A percentile compares a stretch with the other conserved stretches of the same genome.
Conservation (phyloP, 2,329 filamentous ascomycete genomes). For the Byssoonygena ceratinophila region DNA sequence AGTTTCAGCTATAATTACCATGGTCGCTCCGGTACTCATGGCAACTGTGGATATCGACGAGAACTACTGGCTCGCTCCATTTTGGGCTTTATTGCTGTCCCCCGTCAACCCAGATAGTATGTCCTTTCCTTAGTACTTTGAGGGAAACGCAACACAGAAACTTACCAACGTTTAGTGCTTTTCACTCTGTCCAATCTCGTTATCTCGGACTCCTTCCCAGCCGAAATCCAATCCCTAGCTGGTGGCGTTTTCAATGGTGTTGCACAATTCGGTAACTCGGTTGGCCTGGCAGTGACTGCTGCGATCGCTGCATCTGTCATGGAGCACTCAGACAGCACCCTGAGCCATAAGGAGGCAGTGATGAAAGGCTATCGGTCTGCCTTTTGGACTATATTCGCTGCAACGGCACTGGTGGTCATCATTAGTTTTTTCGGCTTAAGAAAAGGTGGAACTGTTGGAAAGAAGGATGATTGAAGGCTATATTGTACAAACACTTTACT, state of each 20-base stretch:
- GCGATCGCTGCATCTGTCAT: conserved; percentile 30
- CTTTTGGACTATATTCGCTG: conserved; percentile 17
- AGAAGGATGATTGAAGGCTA: conserved; percentile 13
- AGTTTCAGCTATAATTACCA: conserved; percentile 14
- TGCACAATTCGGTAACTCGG: conserved; percentile 45
- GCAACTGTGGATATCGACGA: conserved; percentile 12
- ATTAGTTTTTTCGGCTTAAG: conserved; percentile 15
- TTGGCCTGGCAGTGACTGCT: conserved; percentile 44
- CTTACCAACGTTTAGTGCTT: conserved; percentile 1
- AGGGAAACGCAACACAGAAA: too few species aligned
- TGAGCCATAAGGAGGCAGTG: conserved; percentile 1
- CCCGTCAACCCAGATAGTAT: conserved; percentile 17
- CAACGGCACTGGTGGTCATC: conserved; percentile 9
- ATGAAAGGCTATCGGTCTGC: conserved; percentile 9
- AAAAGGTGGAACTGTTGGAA: conserved; percentile 12
- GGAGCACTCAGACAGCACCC: conserved; percentile 5
- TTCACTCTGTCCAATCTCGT: conserved; percentile 45
- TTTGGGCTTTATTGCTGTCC: conserved; percentile 11
- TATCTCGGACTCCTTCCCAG: conserved; percentile 45
- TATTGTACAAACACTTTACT: background rate
- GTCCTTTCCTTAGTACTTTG: background rate
- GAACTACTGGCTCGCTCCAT: conserved; percentile 13
- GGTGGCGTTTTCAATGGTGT: conserved; percentile 53
- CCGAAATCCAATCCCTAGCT: conserved; percentile 47
- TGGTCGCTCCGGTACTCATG: conserved; percentile 15